Evolutionary conservation across 495 filamentous ascomycete genomes (phyloP).

Genomic region (Platismatia glauca): DNA sequence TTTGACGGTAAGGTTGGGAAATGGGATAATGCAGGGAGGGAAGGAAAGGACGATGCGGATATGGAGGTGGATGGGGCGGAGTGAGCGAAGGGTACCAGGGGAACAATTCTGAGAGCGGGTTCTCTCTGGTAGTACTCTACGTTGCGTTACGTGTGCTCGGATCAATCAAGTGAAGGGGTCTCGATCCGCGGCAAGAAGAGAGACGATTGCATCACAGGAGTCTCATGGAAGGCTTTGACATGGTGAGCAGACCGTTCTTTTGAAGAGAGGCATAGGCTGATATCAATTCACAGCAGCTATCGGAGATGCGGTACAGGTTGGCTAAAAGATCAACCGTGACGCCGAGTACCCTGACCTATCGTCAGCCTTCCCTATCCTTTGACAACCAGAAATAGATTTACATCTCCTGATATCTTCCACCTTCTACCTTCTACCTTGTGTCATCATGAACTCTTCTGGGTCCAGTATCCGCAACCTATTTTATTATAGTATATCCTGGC

Average conservation of each 20-base stretch:
- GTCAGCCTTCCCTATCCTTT: too few relatives aligned
- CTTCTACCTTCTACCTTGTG: background rate
- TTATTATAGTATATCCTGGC: background rate
- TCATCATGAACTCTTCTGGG: background rate
- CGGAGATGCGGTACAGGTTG: background rate
- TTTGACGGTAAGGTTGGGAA: background rate
- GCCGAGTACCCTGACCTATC: background rate
- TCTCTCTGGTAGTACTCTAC: background rate
- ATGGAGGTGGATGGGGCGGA: conserved; percentile 14
- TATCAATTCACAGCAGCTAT: background rate
- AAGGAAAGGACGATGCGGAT: background rate
- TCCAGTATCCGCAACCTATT: background rate
- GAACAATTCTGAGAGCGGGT: background rate
- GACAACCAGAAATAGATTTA: too few relatives aligned
- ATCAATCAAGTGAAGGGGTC: background rate
- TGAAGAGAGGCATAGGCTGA: background rate
- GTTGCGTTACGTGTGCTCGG: background rate
- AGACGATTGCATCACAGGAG: background rate
- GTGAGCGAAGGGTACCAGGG: background rate
- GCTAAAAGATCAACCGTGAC: background rate
- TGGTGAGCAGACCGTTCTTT: background rate
- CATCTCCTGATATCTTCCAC: too few relatives aligned
- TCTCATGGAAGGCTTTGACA: background rate
- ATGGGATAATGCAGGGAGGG: background rate
- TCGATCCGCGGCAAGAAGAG: background rate